phyloP scores from a whole-genome alignment of 768 basidiomycete genomes.

The Butyriboletus loyo region DNA sequence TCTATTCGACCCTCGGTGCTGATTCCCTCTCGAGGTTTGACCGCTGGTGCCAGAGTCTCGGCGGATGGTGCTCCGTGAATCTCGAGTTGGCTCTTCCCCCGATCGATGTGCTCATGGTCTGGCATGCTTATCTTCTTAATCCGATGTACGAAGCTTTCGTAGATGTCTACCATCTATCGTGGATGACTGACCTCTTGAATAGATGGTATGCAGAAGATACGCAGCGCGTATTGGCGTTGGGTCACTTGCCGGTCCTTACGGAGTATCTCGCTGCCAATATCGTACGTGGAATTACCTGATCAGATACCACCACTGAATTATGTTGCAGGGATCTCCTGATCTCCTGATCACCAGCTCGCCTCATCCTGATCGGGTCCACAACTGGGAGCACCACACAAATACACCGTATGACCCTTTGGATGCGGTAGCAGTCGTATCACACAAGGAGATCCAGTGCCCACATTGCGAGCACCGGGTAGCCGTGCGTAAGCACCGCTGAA shows the following conservation, averaged over 20 bases:
- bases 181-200: neutral
- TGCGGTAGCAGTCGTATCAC: conserved; percentile 13
- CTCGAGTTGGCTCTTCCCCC: conserved; percentile 27
- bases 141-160: conserved; percentile 24
- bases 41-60: too few relatives aligned
- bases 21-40: conserved; percentile 26
- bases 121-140: conserved; percentile 40
- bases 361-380: conserved; percentile 1
- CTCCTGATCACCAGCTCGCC: conserved; percentile 6
- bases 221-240: neutral
- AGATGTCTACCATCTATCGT: neutral
- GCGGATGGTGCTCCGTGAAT: neutral
- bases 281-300: conserved; percentile 1
- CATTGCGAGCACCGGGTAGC: conserved; percentile 15
- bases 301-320: neutral
- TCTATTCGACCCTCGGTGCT: neutral
- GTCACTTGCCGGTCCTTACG: neutral
- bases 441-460: conserved; percentile 30
- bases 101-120: conserved; percentile 40
- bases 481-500: conserved; percentile 21
- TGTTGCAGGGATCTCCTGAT: conserved; percentile 7
- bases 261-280: conserved; percentile 10
- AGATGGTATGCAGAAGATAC: conserved; percentile 30
- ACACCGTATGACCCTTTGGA: conserved; percentile 20
- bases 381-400: neutral